These are phyloP conservation scores for Geopyxis carbonaria DNA, from an alignment of 495 filamentous ascomycete species.

Conservation along the genomic window DNA sequence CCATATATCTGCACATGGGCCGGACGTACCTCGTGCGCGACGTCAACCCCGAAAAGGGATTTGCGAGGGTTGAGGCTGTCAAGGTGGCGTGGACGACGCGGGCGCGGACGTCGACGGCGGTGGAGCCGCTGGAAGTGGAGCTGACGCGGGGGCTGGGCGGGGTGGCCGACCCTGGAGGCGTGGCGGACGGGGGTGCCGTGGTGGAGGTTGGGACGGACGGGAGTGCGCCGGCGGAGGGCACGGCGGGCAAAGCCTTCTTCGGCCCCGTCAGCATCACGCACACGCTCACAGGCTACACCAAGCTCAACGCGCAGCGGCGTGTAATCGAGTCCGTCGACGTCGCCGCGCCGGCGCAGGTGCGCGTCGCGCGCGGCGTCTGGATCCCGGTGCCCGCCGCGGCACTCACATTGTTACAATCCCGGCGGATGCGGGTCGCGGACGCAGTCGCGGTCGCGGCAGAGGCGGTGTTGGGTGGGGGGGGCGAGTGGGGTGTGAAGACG, in stretches of 20 bases:
- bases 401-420: constrained; percentile 56
- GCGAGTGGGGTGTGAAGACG: constrained; percentile 86
- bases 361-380: constrained; percentile 85
- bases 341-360: constrained; percentile 78
- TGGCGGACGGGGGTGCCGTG: constrained; percentile 11
- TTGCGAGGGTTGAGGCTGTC: constrained; percentile 49
- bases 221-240: constrained; percentile 27
- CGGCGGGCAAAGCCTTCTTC: constrained; percentile 63
- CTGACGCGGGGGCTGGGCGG: too few relatives aligned
- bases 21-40: constrained; percentile 80
- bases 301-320: constrained; percentile 61
- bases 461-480: constrained; percentile 63
- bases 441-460: constrained; percentile 94
- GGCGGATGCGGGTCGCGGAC: constrained; percentile 62
- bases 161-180: constrained; percentile 2
- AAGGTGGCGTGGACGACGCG: constrained; percentile 88
- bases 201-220: too few relatives aligned
- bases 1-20: constrained; percentile 93
- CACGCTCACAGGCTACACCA: constrained; percentile 91
- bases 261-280: constrained; percentile 69
- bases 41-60: constrained; percentile 49
- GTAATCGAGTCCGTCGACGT: constrained; percentile 87
- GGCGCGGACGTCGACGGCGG: constrained; percentile 87
- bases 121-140: constrained; percentile 65
- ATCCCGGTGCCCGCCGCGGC: constrained; percentile 70